Percentiles rank a stretch among this genome's conserved stretches.
Evolutionary conservation across 345 rosid species (phyloP).

Genomic region (Syzygium aqueum): DNA sequence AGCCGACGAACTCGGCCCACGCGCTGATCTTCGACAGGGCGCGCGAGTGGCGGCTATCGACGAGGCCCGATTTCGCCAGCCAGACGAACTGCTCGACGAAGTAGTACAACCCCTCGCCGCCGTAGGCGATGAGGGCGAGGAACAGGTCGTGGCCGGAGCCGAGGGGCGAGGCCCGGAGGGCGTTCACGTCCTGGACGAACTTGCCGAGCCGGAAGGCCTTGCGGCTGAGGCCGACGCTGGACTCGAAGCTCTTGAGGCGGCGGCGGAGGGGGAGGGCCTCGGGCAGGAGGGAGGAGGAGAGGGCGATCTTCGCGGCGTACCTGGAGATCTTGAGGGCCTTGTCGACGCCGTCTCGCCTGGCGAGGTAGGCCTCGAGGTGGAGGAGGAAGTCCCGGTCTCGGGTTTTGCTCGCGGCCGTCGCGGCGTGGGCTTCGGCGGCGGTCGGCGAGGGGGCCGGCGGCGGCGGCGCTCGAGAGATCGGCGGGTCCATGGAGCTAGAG

Average conservation of each 20-base stretch:
- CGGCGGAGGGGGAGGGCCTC: conserved; percentile 25
- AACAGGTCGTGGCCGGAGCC: conserved; percentile 31
- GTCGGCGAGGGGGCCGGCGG: conserved; percentile 4
- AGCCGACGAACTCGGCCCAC: conserved; percentile 75
- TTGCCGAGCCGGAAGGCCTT: conserved; percentile 94
- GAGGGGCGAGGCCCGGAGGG: conserved; percentile 40
- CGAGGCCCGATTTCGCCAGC: conserved; percentile 77
- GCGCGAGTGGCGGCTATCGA: conserved; percentile 42
- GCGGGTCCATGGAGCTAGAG: background rate
- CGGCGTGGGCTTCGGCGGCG: background rate
- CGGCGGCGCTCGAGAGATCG: background rate
- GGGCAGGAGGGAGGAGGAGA: conserved; percentile 51
- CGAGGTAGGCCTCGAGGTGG: conserved; percentile 70
- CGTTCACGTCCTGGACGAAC: conserved; percentile 81
- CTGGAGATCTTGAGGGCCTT: conserved; percentile 87
- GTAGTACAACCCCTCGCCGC: conserved; percentile 80
- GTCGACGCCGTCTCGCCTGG: conserved; percentile 85
- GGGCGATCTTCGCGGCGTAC: conserved; percentile 75
- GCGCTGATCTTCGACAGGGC: conserved; percentile 58
- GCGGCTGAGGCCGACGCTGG: conserved; percentile 92
- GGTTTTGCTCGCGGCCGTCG: conserved; percentile 2
- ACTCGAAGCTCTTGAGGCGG: conserved; percentile 73
- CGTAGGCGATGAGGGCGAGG: conserved; percentile 50
- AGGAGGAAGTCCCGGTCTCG: conserved; percentile 43
- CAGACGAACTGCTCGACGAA: conserved; percentile 83